Evolutionary conservation across 1,139 yeast species (phyloP).

Genomic region (Protomyces macrosporus): DNA sequence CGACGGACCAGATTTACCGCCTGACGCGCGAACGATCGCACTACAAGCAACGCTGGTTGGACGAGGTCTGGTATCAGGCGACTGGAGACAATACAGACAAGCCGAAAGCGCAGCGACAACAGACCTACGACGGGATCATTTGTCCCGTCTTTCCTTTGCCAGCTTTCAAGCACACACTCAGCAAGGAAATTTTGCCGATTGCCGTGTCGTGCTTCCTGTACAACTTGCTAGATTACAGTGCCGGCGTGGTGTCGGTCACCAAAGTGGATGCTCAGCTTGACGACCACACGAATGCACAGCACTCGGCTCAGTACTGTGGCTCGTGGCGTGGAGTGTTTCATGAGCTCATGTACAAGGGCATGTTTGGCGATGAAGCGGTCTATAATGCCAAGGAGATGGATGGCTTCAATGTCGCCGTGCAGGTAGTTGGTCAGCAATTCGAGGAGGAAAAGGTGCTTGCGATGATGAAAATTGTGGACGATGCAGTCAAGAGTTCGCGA

Average conservation of each 20-base stretch:
- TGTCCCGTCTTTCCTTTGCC: constrained; percentile 29
- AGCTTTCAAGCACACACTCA: constrained; percentile 29
- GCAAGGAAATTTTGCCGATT: constrained; percentile 40
- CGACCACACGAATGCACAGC: constrained; percentile 43
- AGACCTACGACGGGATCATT: constrained; percentile 25
- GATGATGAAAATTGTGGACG: constrained; percentile 42
- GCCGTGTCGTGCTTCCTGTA: constrained; percentile 50
- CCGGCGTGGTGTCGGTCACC: constrained; percentile 53
- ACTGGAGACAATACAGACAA: background rate
- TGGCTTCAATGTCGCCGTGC: constrained; percentile 64
- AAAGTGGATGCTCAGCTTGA: constrained; percentile 45
- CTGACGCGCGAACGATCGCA: constrained; percentile 41
- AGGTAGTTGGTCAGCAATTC: constrained; percentile 53
- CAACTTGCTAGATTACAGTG: constrained; percentile 54
- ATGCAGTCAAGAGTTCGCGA: constrained; percentile 35
- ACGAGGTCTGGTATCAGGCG: constrained; percentile 3
- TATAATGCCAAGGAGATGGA: constrained; percentile 55
- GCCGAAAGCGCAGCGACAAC: background rate
- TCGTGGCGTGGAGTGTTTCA: constrained; percentile 39
- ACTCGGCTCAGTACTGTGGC: constrained; percentile 37
- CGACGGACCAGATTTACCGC: constrained; percentile 42
- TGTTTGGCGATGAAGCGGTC: constrained; percentile 40
- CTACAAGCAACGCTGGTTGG: constrained; percentile 31
- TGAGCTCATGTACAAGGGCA: constrained; percentile 42
- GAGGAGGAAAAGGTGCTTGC: constrained; percentile 59